Evolutionary conservation across 1,284 basidiomycete genomes (phyloP).

Genomic region (Volvariella volvacea): DNA sequence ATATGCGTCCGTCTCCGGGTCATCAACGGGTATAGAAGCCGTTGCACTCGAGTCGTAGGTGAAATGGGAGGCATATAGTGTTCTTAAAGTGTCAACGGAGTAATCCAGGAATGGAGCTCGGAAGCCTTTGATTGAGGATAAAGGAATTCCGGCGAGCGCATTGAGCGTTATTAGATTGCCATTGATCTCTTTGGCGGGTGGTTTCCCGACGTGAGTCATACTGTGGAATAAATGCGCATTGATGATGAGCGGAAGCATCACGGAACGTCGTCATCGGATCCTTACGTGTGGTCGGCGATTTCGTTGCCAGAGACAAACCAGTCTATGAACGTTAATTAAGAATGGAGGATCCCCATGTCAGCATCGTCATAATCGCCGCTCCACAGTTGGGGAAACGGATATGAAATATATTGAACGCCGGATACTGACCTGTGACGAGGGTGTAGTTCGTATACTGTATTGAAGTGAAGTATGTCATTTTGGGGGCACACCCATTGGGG

Average conservation of each 20-base stretch:
- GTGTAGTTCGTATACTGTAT: conserved; percentile 76
- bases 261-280: conserved; percentile 12
- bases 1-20: conserved; percentile 64
- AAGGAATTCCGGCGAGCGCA: conserved; percentile 72
- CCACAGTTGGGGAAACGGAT: conserved; percentile 1
- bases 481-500: conserved; percentile 74
- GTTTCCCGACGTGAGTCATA: conserved; percentile 76
- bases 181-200: conserved; percentile 60
- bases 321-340: conserved; percentile 29
- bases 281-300: conserved; percentile 80
- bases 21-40: conserved; percentile 64
- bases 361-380: too few species aligned
- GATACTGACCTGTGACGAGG: conserved; percentile 52
- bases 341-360: neutral
- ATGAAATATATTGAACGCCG: neutral
- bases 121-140: conserved; percentile 67
- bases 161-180: conserved; percentile 80
- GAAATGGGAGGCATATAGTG: conserved; percentile 54
- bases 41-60: conserved; percentile 69
- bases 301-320: conserved; percentile 84
- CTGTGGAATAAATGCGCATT: conserved; percentile 23
- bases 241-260: neutral
- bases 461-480: conserved; percentile 73
- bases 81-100: conserved; percentile 53
- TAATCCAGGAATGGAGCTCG: conserved; percentile 77